phyloP scores from a whole-genome alignment of 2,329 filamentous ascomycete genomes.

The Cladosporium velox region DNA sequence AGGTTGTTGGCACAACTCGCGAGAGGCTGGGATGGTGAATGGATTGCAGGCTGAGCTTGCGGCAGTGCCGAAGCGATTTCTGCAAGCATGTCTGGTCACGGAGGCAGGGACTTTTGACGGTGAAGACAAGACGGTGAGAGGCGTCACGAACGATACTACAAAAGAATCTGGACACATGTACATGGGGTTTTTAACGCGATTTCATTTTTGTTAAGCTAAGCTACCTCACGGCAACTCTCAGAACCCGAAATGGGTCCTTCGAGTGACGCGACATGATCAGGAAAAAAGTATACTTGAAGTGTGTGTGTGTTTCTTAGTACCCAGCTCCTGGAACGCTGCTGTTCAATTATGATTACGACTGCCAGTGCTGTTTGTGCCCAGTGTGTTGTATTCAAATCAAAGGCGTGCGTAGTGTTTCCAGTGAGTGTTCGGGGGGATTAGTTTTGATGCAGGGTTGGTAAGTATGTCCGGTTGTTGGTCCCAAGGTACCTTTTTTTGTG shows the following conservation, averaged over 20 bases:
- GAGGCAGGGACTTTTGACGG: not conserved
- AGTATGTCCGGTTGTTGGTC: not conserved
- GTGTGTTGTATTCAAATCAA: not conserved
- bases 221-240: conserved; percentile 9
- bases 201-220: conserved; percentile 7
- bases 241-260: conserved; percentile 10
- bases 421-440: not conserved
- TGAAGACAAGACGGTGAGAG: not conserved
- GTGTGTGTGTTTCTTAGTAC: not conserved
- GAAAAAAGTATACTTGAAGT: not conserved
- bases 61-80: not conserved
- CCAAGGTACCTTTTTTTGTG: not conserved
- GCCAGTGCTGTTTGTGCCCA: not conserved
- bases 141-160: not conserved
- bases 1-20: not conserved
- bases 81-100: not conserved
- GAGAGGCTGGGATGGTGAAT: not conserved
- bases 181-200: not conserved
- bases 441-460: not conserved
- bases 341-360: not conserved
- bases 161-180: not conserved
- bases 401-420: conserved; percentile 5
- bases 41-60: not conserved
- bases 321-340: not conserved
- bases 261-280: conserved; percentile 13